phyloP scores from a whole-genome alignment of 2,329 filamentous ascomycete species.

The Alternaria sp. region DNA sequence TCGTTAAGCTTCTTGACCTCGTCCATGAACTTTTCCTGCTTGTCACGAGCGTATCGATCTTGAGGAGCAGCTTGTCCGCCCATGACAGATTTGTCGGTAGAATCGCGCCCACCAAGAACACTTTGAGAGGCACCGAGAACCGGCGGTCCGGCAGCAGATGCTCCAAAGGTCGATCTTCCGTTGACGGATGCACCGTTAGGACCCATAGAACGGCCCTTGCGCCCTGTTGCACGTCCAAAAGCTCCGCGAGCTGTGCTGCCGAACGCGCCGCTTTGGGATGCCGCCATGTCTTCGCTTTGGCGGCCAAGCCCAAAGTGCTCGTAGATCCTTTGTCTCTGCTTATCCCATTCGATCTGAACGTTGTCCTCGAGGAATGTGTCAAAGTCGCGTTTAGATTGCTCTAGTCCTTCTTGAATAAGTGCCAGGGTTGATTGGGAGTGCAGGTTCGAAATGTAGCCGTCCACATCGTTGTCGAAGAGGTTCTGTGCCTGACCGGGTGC shows the following conservation, averaged over 20 bases:
- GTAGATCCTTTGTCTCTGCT: constrained; percentile 90
- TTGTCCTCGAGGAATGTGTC: constrained; percentile 94
- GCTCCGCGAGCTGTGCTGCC: constrained; percentile 53
- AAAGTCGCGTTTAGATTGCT: constrained; percentile 88
- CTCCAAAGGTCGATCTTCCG: constrained; percentile 62
- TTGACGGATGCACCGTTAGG: constrained; percentile 46
- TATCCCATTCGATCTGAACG: constrained; percentile 94
- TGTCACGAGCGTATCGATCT: constrained; percentile 80
- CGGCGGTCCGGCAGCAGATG: constrained; percentile 74
- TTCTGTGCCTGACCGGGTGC: constrained; percentile 50
- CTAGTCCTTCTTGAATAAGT: constrained; percentile 90
- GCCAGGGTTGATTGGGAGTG: constrained; percentile 90
- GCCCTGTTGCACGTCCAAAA: constrained; percentile 61
- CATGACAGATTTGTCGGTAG: constrained; percentile 64
- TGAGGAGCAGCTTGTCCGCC: constrained; percentile 65
- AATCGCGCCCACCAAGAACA: constrained; percentile 67
- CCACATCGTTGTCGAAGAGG: constrained; percentile 63
- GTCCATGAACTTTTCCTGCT: constrained; percentile 81
- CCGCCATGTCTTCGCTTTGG: constrained; percentile 52
- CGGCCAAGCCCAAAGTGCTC: constrained; percentile 87
- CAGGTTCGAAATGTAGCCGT: constrained; percentile 81
- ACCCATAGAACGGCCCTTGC: constrained; percentile 53
- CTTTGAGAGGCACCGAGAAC: constrained; percentile 81
- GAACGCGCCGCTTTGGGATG: constrained; percentile 50
- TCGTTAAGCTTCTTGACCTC: constrained; percentile 82